phyloP scores from a whole-genome alignment of 768 basidiomycete species.

The Tubosaeta sp. region DNA sequence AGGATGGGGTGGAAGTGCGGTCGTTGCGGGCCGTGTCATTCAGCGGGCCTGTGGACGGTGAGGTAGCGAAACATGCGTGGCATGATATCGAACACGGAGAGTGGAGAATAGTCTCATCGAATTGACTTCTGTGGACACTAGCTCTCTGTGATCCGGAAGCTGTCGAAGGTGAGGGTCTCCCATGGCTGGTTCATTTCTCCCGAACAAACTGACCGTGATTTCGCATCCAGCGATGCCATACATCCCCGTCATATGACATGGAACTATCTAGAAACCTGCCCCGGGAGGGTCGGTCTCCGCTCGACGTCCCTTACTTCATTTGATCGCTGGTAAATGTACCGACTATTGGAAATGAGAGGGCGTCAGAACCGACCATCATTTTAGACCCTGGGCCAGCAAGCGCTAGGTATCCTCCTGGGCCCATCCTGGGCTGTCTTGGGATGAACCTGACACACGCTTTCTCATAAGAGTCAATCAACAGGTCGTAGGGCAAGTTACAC shows the following conservation, averaged over 20 bases:
- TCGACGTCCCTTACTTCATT: neutral
- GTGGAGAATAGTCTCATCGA: constrained; percentile 17
- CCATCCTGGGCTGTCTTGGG: no score
- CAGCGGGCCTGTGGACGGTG: constrained; percentile 23
- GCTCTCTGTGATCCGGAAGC: no score
- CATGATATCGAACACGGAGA: constrained; percentile 25
- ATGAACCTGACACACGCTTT: no score
- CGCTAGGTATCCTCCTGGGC: no score
- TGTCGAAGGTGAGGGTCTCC: no score
- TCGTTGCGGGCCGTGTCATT: constrained; percentile 26
- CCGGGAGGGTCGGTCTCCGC: no score
- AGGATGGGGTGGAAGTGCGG: constrained; percentile 11
- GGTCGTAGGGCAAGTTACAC: no score
- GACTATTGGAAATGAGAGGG: no score
- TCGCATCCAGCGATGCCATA: no score
- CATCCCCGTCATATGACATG: neutral
- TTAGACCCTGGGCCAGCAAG: neutral
- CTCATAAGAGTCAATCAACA: neutral
- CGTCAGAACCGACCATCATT: neutral
- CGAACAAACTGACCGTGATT: no score
- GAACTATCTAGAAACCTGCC: neutral
- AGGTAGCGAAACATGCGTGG: constrained; percentile 24
- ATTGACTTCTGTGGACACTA: neutral
- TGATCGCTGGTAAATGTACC: neutral
- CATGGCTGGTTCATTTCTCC: no score